These are phyloP conservation scores for Pseudogymnoascus destructans DNA, from an alignment of 2,329 filamentous ascomycete genomes.

Conservation along the genomic window DNA sequence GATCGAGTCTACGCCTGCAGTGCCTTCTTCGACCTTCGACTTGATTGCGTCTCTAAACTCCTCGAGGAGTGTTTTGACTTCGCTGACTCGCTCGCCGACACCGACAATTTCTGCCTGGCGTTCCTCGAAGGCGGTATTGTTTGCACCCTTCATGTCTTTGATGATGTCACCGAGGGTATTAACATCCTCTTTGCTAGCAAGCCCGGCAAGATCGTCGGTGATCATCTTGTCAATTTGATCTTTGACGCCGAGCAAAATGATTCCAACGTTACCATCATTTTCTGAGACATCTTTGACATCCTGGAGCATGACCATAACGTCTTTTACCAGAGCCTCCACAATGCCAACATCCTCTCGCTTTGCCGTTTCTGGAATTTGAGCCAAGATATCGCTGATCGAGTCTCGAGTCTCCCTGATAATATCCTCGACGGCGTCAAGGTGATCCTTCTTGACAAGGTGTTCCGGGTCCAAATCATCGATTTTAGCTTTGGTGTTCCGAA, in stretches of 20 bases:
- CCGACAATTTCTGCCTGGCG: constrained; percentile 72
- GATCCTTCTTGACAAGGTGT: constrained; percentile 52
- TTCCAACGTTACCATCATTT: constrained; percentile 67
- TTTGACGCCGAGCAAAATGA: constrained; percentile 77
- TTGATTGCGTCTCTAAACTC: constrained; percentile 68
- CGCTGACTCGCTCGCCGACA: constrained; percentile 63
- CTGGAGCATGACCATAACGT: constrained; percentile 63
- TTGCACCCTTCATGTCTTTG: constrained; percentile 60
- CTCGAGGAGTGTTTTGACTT: constrained; percentile 64
- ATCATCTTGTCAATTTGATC: constrained; percentile 59
- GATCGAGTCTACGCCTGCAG: constrained; percentile 57
- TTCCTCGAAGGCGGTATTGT: constrained; percentile 67
- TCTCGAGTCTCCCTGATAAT: constrained; percentile 66
- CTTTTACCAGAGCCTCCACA: constrained; percentile 65
- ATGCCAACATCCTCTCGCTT: constrained; percentile 67
- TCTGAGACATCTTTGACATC: constrained; percentile 64
- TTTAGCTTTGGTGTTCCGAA: constrained; percentile 78
- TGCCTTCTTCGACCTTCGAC: constrained; percentile 62
- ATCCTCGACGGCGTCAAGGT: constrained; percentile 38
- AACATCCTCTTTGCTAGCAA: constrained; percentile 68
- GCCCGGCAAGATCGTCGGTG: constrained; percentile 53
- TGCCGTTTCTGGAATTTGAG: constrained; percentile 55
- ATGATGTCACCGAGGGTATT: constrained; percentile 56
- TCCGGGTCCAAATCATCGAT: constrained; percentile 74
- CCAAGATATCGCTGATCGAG: constrained; percentile 50